Conservation (phyloP, 805 yeast species). For the Kuraishia molischiana region DNA sequence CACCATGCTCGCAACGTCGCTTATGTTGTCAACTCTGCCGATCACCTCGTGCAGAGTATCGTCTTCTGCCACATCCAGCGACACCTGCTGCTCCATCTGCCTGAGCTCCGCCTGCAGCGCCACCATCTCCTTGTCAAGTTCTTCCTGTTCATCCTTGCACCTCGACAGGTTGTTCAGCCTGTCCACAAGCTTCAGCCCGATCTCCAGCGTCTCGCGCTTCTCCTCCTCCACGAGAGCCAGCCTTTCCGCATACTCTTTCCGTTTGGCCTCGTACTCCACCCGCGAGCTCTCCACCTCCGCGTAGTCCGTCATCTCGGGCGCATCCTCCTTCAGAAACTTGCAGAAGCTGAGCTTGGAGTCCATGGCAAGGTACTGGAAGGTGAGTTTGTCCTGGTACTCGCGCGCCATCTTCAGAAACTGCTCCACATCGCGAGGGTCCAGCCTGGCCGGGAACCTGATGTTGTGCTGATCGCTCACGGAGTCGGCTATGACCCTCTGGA, state of each 20-base stretch:
- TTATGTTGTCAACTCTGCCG: background rate
- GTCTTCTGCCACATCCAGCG: background rate
- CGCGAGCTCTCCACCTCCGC: background rate
- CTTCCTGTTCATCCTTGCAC: background rate
- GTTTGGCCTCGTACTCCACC: background rate
- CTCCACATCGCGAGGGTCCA: background rate
- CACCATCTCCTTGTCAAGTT: background rate
- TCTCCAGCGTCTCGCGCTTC: background rate
- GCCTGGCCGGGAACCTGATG: background rate
- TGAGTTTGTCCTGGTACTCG: constrained; percentile 40
- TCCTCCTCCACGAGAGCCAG: background rate
- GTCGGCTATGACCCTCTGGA: background rate
- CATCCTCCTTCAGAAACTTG: constrained; percentile 31
- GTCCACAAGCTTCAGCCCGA: constrained; percentile 1
- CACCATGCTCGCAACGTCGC: background rate
- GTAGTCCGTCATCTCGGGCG: constrained; percentile 4
- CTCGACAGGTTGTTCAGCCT: background rate
- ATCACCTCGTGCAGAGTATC: background rate
- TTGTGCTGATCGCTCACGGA: background rate
- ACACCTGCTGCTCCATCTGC: background rate
- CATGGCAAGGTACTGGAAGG: constrained; percentile 60
- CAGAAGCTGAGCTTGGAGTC: constrained; percentile 64
- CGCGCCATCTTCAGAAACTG: background rate
- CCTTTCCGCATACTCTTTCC: background rate
- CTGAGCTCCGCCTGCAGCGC: background rate